Percentiles rank a stretch among this genome's conserved stretches.
phyloP scores from a whole-genome alignment of 495 filamentous ascomycete genomes.

The Daldinia decipiens region DNA sequence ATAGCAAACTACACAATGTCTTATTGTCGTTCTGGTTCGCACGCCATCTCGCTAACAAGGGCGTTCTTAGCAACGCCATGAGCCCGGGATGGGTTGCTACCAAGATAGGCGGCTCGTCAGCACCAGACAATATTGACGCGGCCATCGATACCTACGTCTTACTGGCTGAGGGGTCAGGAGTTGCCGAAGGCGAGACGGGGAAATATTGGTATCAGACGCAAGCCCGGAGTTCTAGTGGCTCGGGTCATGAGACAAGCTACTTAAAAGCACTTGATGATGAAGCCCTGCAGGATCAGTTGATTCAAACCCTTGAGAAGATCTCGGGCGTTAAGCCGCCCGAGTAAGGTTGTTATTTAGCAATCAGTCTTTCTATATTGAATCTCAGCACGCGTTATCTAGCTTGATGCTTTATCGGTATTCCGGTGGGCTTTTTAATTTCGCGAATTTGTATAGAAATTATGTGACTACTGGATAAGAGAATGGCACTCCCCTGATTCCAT shows the following conservation, averaged over 20 bases:
- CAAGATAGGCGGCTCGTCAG: conserved; percentile 66
- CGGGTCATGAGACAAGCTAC: conserved; percentile 21
- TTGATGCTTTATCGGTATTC: too few species aligned
- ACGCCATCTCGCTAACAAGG: conserved; percentile 55
- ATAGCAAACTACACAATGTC: conserved; percentile 65
- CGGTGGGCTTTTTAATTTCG: too few species aligned
- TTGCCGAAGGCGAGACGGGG: conserved; percentile 39
- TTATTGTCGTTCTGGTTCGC: conserved; percentile 66
- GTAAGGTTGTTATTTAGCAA: background rate
- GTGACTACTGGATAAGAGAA: too few species aligned
- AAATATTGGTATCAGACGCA: conserved; percentile 41
- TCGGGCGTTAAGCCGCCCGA: conserved; percentile 31
- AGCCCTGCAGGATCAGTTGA: conserved; percentile 35
- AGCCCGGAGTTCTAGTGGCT: conserved; percentile 10
- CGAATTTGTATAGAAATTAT: too few species aligned
- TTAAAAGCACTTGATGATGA: conserved; percentile 35
- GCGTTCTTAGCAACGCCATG: conserved; percentile 61
- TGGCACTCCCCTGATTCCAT: too few species aligned
- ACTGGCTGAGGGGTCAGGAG: conserved; percentile 54
- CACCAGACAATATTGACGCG: conserved; percentile 58
- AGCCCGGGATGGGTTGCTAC: conserved; percentile 73
- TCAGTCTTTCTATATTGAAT: too few species aligned
- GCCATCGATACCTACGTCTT: conserved; percentile 59
- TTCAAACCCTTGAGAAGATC: conserved; percentile 27
- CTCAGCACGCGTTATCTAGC: too few species aligned